Percentiles rank a stretch among this genome's conserved stretches.
These are phyloP conservation scores for Saksenaea oblongispora DNA, from an alignment of 371 early-diverging fungal genomes.

Conservation along the genomic window DNA sequence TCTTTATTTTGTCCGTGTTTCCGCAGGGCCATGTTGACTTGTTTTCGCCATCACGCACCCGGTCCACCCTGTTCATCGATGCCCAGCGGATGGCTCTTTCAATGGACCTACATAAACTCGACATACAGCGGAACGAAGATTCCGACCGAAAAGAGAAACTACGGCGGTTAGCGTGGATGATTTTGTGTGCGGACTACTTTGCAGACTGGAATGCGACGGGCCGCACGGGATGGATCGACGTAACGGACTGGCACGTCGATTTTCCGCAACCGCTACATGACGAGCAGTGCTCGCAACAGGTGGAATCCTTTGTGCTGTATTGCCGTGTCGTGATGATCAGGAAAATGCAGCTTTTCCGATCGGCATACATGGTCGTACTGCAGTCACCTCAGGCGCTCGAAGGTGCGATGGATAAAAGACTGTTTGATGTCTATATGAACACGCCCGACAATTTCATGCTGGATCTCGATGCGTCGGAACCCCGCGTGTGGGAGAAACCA, in stretches of 20 bases:
- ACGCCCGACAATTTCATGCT: constrained; percentile 33
- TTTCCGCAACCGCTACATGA: constrained; percentile 37
- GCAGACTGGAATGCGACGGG: constrained; percentile 39
- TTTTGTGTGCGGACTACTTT: constrained; percentile 47
- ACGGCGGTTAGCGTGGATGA: constrained; percentile 46
- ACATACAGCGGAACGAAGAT: constrained; percentile 14
- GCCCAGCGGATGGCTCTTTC: constrained; percentile 38
- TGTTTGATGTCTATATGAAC: constrained; percentile 30
- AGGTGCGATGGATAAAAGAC: constrained; percentile 23
- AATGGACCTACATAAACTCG: constrained; percentile 40
- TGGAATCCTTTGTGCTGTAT: constrained; percentile 34
- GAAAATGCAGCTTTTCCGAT: constrained; percentile 40
- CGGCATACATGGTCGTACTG: constrained; percentile 29
- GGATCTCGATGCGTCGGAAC: constrained; percentile 14
- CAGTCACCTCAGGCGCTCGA: constrained; percentile 28
- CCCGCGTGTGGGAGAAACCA: constrained; percentile 10
- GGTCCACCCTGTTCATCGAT: constrained; percentile 23
- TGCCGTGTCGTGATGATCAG: constrained; percentile 41
- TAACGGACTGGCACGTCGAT: constrained; percentile 44
- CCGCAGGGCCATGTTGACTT: constrained; percentile 39
- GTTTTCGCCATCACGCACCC: constrained; percentile 30
- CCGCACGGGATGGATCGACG: constrained; percentile 30
- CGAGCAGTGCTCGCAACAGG: constrained; percentile 16
- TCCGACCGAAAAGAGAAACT: constrained; percentile 33
- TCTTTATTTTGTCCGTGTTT: constrained; percentile 41